phyloP scores from a whole-genome alignment of 441 rosid genomes.

The Adansonia rubrostipa region DNA sequence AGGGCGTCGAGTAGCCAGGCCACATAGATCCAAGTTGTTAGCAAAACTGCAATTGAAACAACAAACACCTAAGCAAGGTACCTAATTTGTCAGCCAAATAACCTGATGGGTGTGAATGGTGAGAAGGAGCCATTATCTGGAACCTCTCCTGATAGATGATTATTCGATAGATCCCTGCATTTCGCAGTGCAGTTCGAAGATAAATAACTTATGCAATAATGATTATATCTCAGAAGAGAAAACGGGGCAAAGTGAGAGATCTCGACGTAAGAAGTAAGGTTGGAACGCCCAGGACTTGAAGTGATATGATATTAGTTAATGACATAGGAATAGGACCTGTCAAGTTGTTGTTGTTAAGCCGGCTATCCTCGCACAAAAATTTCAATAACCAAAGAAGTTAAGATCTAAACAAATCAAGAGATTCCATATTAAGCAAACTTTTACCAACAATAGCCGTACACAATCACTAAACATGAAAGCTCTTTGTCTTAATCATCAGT shows the following conservation, averaged over 20 bases:
- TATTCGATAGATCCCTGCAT: conserved; percentile 92
- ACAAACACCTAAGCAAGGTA: conserved; percentile 23
- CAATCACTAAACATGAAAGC: background rate
- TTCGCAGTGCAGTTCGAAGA: conserved; percentile 27
- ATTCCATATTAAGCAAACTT: conserved; percentile 14
- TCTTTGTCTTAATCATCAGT: background rate
- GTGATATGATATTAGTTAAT: conserved; percentile 72
- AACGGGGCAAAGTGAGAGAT: background rate
- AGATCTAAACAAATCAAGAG: conserved; percentile 19
- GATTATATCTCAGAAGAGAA: conserved; percentile 15
- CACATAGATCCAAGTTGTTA: conserved; percentile 83
- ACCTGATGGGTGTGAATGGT: conserved; percentile 93
- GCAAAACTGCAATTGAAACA: conserved; percentile 72
- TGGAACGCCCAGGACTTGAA: conserved; percentile 85
- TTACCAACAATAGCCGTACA: background rate
- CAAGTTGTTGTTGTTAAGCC: conserved; percentile 94
- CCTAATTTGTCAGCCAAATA: conserved; percentile 24
- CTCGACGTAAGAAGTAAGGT: conserved; percentile 16
- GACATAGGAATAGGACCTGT: conserved; percentile 87
- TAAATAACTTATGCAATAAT: background rate
- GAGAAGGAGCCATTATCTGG: conserved; percentile 97
- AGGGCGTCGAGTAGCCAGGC: conserved; percentile 85
- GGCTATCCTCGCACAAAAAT: conserved; percentile 63
- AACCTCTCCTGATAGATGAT: conserved; percentile 79
- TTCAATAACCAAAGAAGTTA: conserved; percentile 35